Evolutionary conservation across 225 moss, liverwort and hornwort species (phyloP).

Genomic region (Thuidium tamariscinum): DNA sequence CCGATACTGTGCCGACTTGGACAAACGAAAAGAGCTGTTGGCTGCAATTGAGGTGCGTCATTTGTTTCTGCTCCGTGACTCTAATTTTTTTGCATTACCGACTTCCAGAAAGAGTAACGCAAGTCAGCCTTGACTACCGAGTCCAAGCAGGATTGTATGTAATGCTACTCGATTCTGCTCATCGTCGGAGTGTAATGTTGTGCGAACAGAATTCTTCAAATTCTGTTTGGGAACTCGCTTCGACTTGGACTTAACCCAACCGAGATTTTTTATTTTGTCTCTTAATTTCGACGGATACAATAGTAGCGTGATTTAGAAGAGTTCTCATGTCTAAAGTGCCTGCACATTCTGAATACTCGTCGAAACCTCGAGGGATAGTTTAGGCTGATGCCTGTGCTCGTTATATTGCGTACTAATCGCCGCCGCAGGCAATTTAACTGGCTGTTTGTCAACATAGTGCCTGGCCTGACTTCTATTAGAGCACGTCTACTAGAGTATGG

Average conservation of each 20-base stretch:
- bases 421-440: neutral
- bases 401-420: neutral
- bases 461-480: neutral
- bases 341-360: neutral
- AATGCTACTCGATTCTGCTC: neutral
- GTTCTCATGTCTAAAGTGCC: neutral
- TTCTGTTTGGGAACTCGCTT: neutral
- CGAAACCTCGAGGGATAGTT: neutral
- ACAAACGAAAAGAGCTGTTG: slow-evolving; percentile 9
- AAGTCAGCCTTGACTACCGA: neutral
- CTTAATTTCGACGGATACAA: neutral
- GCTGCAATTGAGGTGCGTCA: slow-evolving; percentile 11
- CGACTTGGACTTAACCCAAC: neutral
- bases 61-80: neutral
- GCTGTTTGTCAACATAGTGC: neutral
- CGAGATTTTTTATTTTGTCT: neutral
- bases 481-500: neutral
- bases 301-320: neutral
- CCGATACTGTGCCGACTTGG: slow-evolving; percentile 36
- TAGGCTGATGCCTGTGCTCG: neutral
- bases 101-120: neutral
- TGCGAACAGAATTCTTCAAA: neutral
- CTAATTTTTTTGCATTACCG: neutral
- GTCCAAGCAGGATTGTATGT: neutral
- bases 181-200: neutral